Evolutionary conservation across 176 grass and related monocot species (phyloP).

Genomic region (Hordeum marinum): DNA sequence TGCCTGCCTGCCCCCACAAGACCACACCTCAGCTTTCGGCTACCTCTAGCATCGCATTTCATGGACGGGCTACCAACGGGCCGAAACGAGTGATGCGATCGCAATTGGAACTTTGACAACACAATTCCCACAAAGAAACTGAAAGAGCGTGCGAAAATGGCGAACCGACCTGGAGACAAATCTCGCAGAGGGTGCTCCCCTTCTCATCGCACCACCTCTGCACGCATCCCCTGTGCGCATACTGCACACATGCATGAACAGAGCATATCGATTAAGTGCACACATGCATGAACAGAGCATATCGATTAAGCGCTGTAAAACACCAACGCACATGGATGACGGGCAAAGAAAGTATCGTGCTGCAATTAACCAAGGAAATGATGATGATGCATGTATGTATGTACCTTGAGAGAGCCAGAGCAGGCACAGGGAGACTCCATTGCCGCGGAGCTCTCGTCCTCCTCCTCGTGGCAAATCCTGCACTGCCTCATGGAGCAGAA

Average conservation of each 20-base stretch:
- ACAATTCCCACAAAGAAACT: not conserved
- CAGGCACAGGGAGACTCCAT: constrained; percentile 88
- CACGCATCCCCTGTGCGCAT: constrained; percentile 81
- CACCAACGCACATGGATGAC: not conserved
- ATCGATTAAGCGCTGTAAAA: not conserved
- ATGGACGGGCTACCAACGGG: not conserved
- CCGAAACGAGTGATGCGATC: not conserved
- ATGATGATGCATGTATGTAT: not conserved
- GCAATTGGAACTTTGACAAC: not conserved
- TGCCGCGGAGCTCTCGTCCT: constrained; percentile 24
- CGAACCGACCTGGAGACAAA: constrained; percentile 81
- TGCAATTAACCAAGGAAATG: not conserved
- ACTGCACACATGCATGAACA: constrained; percentile 34
- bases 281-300: not conserved
- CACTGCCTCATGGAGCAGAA: constrained; percentile 47
- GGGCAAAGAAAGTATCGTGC: not conserved
- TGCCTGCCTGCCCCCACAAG: not conserved
- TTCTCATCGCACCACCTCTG: constrained; percentile 99
- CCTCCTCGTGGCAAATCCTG: constrained; percentile 87
- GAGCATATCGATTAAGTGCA: constrained; percentile 6
- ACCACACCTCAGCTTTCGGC: not conserved
- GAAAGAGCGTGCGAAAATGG: not conserved
- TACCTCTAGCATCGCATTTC: not conserved
- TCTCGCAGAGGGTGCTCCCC: constrained; percentile 81
- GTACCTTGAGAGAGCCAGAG: constrained; percentile 88